Base-by-base conservation (phyloP, 768 basidiomycete genomes). In the Boletus rex-veris region DNA sequence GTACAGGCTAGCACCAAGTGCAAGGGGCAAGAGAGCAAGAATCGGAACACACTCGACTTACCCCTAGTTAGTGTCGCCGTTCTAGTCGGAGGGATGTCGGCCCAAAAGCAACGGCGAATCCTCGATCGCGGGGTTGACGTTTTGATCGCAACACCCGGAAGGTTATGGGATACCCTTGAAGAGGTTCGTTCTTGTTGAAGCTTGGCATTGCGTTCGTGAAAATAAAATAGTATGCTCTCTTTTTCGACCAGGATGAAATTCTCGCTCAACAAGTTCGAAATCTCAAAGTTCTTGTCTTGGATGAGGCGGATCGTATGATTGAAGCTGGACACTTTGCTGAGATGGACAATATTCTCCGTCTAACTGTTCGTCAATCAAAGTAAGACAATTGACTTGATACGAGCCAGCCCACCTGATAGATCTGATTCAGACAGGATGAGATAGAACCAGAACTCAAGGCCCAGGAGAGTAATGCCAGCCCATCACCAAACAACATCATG, bases 281-380 rank as follows among this genome's bases (percentile, higher is more conserved):
- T 14, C 73, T 97, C 48, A 79, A 79, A 55, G 94, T 92, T 67
- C 79, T 99, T 19, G 93, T 98, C 8, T 79, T 99, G 21, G 97
- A 99, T 55, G 97, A 99, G 69, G 97, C 97, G 8, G 97, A 99
- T 70, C 81, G 97, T 15, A 98, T 99, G 96, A 89, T 98, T 49
- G 94, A 99, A 74, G 82, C 88, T 1, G 97, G 97, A 0, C 96
- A 98, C 72, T 99, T 95, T 66, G 89, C 85, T 7, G 97, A 99
- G 73, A 73, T 99, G 61, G 96, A 98, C 61, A 90, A 86, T 58
- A 98, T 98, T 53, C 76, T 98, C 26, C 81, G 86, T 12, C 75
- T 99, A 5, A 97, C 94, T 0, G 74, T 88, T 28, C 81, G 91
- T 45, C 75, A 79, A 64, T 73, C 75, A 48, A 75, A 71, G 87